A percentile compares a stretch with the other conserved stretches of the same genome.
phyloP scores from a whole-genome alignment of 2,329 filamentous ascomycete species.

The Ophiostoma novo-ulmi region DNA sequence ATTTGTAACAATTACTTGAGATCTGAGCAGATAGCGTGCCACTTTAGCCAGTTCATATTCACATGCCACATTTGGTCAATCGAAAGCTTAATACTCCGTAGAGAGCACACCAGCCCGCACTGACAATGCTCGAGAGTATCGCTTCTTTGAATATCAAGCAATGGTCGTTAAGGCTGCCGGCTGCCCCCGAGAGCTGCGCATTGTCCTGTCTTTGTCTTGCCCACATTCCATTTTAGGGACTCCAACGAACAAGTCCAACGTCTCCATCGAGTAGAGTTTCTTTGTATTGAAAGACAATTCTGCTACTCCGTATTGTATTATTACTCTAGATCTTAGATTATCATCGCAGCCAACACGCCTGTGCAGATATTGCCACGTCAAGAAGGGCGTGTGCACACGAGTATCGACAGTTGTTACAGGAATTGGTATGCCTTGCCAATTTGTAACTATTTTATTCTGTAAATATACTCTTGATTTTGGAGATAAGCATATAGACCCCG shows the following conservation, averaged over 20 bases:
- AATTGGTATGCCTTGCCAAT: neutral
- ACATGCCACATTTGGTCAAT: neutral
- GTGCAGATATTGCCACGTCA: conserved; percentile 2
- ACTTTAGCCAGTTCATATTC: neutral
- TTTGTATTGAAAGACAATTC: neutral
- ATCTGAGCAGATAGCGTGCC: neutral
- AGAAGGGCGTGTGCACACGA: neutral
- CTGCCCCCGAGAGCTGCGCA: neutral
- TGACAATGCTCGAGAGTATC: conserved; percentile 4
- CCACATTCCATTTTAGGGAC: neutral
- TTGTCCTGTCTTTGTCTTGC: neutral
- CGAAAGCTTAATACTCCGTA: too few relatives aligned
- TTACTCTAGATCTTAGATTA: neutral
- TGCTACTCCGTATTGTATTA: neutral
- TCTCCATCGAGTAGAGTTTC: neutral
- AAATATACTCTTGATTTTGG: too few relatives aligned
- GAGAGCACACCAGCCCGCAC: neutral
- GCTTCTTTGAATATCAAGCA: neutral
- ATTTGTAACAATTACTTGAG: neutral
- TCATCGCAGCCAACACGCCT: neutral
- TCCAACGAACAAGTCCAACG: neutral
- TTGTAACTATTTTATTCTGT: neutral
- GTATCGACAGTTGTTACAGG: neutral
- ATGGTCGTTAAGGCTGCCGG: neutral
- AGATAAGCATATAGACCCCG: too few relatives aligned